Evolutionary conservation across 306 rosid species (phyloP), one percentile per base, ranked within the genome.

Genomic region (Trifolium repens): DNA sequence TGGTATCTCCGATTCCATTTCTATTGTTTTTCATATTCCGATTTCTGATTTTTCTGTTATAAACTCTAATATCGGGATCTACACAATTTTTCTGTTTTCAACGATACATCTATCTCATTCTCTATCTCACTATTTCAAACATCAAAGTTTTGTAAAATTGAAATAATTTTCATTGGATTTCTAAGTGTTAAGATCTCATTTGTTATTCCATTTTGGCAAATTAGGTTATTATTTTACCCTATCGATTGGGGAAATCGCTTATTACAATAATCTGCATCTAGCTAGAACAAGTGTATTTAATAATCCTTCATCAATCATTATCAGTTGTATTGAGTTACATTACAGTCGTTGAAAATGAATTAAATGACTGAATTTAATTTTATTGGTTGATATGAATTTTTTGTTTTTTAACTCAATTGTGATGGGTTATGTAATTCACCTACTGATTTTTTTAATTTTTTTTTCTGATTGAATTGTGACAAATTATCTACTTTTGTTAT

Each of bases 1-100:
- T 82, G 91, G 98, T 91, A 9, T 22, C 5, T 46, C 12, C 69
- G n/a, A 32, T 57, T 57, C 8, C 75, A 35, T 73, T 67, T 70
- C 42, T 13, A 37, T 17, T 22, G 13, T 43, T 26, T 39, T 17
- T 13, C 17, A 4, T 37, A 0, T 37, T 74, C 58, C 42, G 1
- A 40, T 10, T 80, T 75, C 26, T 53, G 3, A 9, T 9, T 46
- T 8, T 37, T 0, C 7, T 16, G 49, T 61, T 10, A 9, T 44
- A 22, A 44, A 43, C 14, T 59, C 1, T 22, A 68, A 62, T 67
- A 4, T 59, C 27, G 59, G 43, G 76, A 83, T 80, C 82, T 76
- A 0, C 34, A 19, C 9, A 19, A 47, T 4, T 65, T 58, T 61
- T 9, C 0, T 26, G 13, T 32, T 63, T 53, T 59, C 8, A 14